Percentiles rank a stretch among this genome's conserved stretches.
These are phyloP conservation scores for Pseudovirgaria hyperparasitica DNA, from an alignment of 2,329 filamentous ascomycete genomes.

Conservation along the genomic window DNA sequence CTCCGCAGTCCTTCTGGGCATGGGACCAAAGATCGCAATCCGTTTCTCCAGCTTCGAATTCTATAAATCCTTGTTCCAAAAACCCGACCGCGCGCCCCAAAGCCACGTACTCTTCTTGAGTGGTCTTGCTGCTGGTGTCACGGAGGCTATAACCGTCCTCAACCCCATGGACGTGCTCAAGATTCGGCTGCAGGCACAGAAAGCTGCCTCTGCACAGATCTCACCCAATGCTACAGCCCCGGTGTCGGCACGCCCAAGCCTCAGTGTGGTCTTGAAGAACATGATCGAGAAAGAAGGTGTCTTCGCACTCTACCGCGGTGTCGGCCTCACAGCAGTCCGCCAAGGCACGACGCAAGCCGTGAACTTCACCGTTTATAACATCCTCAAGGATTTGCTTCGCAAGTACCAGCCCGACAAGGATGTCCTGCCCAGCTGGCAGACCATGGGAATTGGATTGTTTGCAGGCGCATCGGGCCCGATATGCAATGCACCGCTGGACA, in stretches of 20 bases:
- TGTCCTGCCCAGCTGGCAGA: conserved; percentile 1
- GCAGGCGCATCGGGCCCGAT: conserved; percentile 1
- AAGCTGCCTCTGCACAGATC: no score
- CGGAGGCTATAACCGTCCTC: conserved; percentile 1
- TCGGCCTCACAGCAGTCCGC: conserved; percentile 1
- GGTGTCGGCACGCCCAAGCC: not conserved
- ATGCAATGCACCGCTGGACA: conserved; percentile 2
- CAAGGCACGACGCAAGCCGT: conserved; percentile 1
- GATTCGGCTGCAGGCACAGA: conserved; percentile 3
- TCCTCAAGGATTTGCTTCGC: not conserved
- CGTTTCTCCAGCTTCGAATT: not conserved
- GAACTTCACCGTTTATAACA: conserved; percentile 1
- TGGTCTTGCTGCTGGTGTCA: not conserved
- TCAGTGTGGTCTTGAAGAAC: not conserved
- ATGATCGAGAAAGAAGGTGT: not conserved
- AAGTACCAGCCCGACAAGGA: not conserved
- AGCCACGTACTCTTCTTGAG: not conserved
- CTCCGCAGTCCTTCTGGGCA: conserved; percentile 1
- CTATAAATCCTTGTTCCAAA: not conserved
- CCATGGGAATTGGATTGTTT: not conserved
- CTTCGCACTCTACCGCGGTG: conserved; percentile 1
- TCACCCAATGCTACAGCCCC: not conserved
- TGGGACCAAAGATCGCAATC: conserved; percentile 2
- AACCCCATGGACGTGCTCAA: conserved; percentile 2
- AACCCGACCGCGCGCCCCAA: not conserved